phyloP scores from a whole-genome alignment of 2,329 filamentous ascomycete genomes.

The Didymella segeticola region DNA sequence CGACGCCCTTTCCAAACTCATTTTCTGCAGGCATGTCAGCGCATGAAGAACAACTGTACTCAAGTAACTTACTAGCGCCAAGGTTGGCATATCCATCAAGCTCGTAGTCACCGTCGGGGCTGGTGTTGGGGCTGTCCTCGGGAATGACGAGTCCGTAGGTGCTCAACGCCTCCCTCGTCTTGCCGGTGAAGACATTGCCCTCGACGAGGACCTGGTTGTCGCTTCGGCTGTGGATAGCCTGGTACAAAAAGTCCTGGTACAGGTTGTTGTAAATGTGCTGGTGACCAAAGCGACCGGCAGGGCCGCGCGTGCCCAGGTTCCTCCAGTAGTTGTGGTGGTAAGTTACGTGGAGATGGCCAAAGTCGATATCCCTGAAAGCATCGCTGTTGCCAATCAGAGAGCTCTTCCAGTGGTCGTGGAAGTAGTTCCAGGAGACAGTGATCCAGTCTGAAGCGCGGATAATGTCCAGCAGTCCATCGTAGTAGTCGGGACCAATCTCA shows the following conservation, averaged over 20 bases:
- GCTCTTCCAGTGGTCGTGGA: constrained; percentile 69
- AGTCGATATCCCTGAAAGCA: constrained; percentile 63
- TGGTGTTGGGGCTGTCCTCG: constrained; percentile 61
- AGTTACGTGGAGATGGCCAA: constrained; percentile 67
- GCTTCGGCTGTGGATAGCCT: constrained; percentile 54
- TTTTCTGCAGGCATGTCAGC: constrained; percentile 43
- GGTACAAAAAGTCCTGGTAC: constrained; percentile 47
- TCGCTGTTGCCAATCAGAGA: constrained; percentile 67
- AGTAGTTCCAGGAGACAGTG: constrained; percentile 61
- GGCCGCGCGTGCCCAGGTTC: constrained; percentile 68
- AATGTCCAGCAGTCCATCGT: constrained; percentile 70
- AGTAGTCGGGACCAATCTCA: constrained; percentile 68
- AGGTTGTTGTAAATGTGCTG: constrained; percentile 66
- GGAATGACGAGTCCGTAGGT: constrained; percentile 65
- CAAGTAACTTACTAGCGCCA: constrained; percentile 55
- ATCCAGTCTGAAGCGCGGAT: constrained; percentile 69
- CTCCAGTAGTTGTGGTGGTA: constrained; percentile 72
- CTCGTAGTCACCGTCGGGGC: constrained; percentile 61
- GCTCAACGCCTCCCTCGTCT: constrained; percentile 58
- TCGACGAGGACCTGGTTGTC: constrained; percentile 55
- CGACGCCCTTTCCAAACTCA: constrained; percentile 55
- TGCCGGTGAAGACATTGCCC: constrained; percentile 56
- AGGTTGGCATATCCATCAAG: constrained; percentile 63
- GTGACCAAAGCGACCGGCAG: constrained; percentile 70
- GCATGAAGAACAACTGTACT: background rate